phyloP scores from a whole-genome alignment of 345 rosid genomes.

The Aethionema arabicum region DNA sequence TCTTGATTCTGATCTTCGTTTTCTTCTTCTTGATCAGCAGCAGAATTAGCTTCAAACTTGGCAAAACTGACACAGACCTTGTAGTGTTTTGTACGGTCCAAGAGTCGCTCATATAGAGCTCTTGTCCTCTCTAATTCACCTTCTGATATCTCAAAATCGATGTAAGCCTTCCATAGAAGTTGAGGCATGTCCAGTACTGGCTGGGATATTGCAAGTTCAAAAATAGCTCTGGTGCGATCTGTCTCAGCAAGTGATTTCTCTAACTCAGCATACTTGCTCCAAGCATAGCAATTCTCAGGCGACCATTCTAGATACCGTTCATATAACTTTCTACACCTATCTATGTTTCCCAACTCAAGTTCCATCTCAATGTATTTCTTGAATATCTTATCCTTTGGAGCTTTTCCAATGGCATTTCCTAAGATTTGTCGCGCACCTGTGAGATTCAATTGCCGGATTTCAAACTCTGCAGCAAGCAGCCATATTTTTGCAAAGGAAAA shows the following conservation, averaged over 20 bases:
- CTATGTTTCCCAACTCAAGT: constrained; percentile 83
- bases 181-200: constrained; percentile 94
- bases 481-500: constrained; percentile 90
- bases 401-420: constrained; percentile 86
- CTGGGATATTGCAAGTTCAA: constrained; percentile 76
- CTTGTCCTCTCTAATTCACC: constrained; percentile 71
- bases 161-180: constrained; percentile 94
- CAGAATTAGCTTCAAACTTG: constrained; percentile 82
- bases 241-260: constrained; percentile 76
- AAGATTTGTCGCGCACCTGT: constrained; percentile 71
- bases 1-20: constrained; percentile 29
- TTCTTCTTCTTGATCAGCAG: constrained; percentile 43
- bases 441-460: constrained; percentile 82
- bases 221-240: constrained; percentile 74
- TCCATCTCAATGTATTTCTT: constrained; percentile 91
- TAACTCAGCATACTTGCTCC: constrained; percentile 84
- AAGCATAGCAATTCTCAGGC: constrained; percentile 91
- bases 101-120: constrained; percentile 66
- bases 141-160: constrained; percentile 88
- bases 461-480: constrained; percentile 91
- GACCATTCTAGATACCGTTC: constrained; percentile 92
- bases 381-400: constrained; percentile 93
- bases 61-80: constrained; percentile 96
- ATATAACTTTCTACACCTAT: constrained; percentile 73
- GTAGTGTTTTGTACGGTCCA: constrained; percentile 83